A percentile compares a stretch with the other conserved stretches of the same genome.
Evolutionary conservation across 768 basidiomycete genomes (phyloP).

Genomic region (Gelatoporia subvermispora): DNA sequence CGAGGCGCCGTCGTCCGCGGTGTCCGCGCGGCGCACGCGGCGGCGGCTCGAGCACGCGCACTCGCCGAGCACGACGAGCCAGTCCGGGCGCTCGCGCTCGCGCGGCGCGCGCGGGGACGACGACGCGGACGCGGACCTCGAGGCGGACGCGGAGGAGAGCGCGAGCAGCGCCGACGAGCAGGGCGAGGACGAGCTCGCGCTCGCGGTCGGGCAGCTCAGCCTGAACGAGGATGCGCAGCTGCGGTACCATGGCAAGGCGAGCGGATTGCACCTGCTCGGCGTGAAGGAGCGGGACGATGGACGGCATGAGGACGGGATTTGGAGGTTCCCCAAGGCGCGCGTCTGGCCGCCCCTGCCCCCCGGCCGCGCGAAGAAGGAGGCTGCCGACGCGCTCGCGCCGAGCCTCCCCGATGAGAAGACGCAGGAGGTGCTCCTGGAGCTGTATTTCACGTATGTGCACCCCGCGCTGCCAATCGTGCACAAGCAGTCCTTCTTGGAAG

Average conservation of each 20-base stretch:
- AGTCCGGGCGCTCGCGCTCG: slow-evolving; percentile 14
- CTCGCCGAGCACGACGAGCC: slow-evolving; percentile 16
- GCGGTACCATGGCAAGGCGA: slow-evolving; percentile 82
- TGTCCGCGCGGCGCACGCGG: slow-evolving; percentile 43
- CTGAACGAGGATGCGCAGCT: slow-evolving; percentile 85
- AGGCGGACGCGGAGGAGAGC: slow-evolving; percentile 3
- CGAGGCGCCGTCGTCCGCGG: slow-evolving; percentile 11
- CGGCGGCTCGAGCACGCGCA: slow-evolving; percentile 40
- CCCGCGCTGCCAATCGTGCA: slow-evolving; percentile 73
- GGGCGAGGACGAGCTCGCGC: slow-evolving; percentile 45
- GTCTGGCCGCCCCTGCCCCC: slow-evolving; percentile 71
- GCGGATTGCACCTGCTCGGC: slow-evolving; percentile 72
- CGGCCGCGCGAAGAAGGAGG: slow-evolving; percentile 21
- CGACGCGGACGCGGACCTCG: slow-evolving; percentile 5
- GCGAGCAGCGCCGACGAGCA: slow-evolving; percentile 30
- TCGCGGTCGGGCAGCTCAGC: slow-evolving; percentile 73
- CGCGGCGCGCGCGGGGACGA: slow-evolving; percentile 12
- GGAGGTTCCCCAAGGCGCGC: slow-evolving; percentile 84
- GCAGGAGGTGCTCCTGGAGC: slow-evolving; percentile 65
- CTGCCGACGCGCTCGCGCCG: slow-evolving; percentile 33
- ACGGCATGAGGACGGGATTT: slow-evolving; percentile 72
- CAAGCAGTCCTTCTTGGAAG: slow-evolving; percentile 63
- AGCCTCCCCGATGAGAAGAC: slow-evolving; percentile 51
- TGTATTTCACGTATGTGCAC: slow-evolving; percentile 84
- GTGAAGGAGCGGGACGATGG: slow-evolving; percentile 55